phyloP scores from a whole-genome alignment of 306 rosid species.

The Phaseolus lunatus region DNA sequence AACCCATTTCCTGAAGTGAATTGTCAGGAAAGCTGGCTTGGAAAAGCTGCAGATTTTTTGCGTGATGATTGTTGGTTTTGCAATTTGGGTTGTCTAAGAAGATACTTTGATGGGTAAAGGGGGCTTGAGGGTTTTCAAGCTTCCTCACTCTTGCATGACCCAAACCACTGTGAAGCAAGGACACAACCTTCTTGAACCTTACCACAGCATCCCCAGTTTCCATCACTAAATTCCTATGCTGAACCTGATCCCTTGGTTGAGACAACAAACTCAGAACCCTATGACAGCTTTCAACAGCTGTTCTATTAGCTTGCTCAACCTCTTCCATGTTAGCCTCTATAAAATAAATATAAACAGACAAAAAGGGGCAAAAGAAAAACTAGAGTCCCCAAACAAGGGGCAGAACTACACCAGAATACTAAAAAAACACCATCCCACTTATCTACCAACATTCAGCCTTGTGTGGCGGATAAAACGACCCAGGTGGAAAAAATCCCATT shows the following conservation, averaged over 20 bases:
- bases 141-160: constrained; percentile 93
- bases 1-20: constrained; percentile 65
- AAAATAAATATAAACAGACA: not conserved
- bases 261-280: constrained; percentile 71
- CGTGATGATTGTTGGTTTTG: constrained; percentile 48
- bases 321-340: constrained; percentile 66
- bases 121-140: constrained; percentile 57
- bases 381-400: constrained; percentile 37
- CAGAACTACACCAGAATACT: constrained; percentile 46
- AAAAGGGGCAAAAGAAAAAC: constrained; percentile 10
- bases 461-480: constrained; percentile 49
- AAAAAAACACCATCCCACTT: constrained; percentile 32
- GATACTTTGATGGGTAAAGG: constrained; percentile 66
- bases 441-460: constrained; percentile 46
- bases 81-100: constrained; percentile 76
- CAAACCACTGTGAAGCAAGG: constrained; percentile 72
- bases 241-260: constrained; percentile 75
- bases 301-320: constrained; percentile 84
- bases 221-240: constrained; percentile 61
- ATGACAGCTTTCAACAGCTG: constrained; percentile 84
- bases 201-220: constrained; percentile 89
- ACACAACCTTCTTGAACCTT: constrained; percentile 88
- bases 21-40: constrained; percentile 59
- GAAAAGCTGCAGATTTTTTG: constrained; percentile 55
- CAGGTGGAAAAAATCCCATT: constrained; percentile 56